phyloP scores from a whole-genome alignment of 2,329 filamentous ascomycete genomes.

The Orbilia oligospora region DNA sequence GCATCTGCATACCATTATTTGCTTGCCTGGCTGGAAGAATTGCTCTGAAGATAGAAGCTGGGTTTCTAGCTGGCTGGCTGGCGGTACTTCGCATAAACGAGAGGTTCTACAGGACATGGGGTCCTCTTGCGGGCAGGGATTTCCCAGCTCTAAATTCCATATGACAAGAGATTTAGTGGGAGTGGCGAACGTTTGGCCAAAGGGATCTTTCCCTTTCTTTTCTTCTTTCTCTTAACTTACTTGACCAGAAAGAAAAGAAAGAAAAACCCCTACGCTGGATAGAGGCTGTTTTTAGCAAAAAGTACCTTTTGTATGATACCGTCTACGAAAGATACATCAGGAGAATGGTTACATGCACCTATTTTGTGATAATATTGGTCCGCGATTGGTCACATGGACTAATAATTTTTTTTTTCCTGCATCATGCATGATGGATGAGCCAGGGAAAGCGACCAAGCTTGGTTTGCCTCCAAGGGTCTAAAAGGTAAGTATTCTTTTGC shows the following conservation, averaged over 20 bases:
- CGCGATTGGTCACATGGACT: conserved; percentile 61
- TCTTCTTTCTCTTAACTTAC: not conserved
- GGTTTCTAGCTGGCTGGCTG: conserved; percentile 3
- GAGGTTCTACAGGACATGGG: conserved; percentile 42
- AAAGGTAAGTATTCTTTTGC: conserved; percentile 11
- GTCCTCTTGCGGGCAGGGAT: conserved; percentile 24
- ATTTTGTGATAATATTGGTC: conserved; percentile 43
- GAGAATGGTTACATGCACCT: conserved; percentile 39
- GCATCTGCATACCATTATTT: conserved; percentile 58
- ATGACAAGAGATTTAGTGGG: conserved; percentile 52
- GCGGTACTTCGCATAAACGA: conserved; percentile 60
- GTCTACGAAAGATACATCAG: conserved; percentile 37
- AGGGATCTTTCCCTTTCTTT: conserved; percentile 20
- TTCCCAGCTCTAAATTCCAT: conserved; percentile 46
- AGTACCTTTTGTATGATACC: conserved; percentile 30
- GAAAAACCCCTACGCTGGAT: no score
- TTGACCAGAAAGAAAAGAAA: no score
- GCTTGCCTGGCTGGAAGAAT: conserved; percentile 14
- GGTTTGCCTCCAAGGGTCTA: conserved; percentile 49
- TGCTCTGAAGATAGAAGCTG: conserved; percentile 19
- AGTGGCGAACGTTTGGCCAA: conserved; percentile 57
- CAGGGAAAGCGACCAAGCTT: conserved; percentile 46
- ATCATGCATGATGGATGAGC: conserved; percentile 56
- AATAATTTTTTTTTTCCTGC: conserved; percentile 51
- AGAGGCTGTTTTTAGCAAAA: conserved; percentile 5